Conservation (phyloP, 2,329 filamentous ascomycete species). For the Fusarium globosum region DNA sequence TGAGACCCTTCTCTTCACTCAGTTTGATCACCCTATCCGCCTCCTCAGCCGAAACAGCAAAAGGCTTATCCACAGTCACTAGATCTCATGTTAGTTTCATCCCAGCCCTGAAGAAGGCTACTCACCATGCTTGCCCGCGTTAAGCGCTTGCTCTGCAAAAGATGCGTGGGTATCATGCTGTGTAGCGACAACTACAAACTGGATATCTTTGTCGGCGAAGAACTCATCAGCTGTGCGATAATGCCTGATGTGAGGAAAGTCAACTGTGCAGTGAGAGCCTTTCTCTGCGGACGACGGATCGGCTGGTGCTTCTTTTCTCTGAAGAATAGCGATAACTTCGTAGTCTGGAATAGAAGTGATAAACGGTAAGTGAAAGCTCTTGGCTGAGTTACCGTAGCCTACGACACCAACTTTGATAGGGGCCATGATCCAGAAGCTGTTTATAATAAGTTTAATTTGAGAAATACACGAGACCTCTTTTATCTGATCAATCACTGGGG, state of each 20-base stretch:
- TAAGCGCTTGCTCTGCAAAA: conserved; percentile 33
- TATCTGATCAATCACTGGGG: background rate
- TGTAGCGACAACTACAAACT: conserved; percentile 67
- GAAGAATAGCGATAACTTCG: conserved; percentile 59
- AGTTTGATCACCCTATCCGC: conserved; percentile 35
- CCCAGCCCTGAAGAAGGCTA: fast-evolving
- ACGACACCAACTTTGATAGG: conserved; percentile 60
- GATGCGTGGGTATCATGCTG: conserved; percentile 33
- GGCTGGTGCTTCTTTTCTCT: conserved; percentile 55
- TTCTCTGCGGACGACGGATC: conserved; percentile 37
- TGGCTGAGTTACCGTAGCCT: conserved; percentile 61
- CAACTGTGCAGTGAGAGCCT: conserved; percentile 60
- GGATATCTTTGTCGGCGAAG: conserved; percentile 66
- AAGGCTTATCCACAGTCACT: conserved; percentile 41
- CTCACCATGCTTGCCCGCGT: conserved; percentile 36
- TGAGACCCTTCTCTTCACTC: conserved; percentile 25
- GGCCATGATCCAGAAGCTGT: conserved; percentile 37
- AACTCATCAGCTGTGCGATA: conserved; percentile 69
- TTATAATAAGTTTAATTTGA: too few species aligned
- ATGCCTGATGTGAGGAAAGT: conserved; percentile 62
- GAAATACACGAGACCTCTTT: background rate
- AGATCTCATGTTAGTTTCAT: background rate
- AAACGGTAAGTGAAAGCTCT: conserved; percentile 62
- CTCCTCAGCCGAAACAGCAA: conserved; percentile 30
- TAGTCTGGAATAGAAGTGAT: conserved; percentile 59